Evolutionary conservation across 345 rosid genomes (phyloP).

Genomic region (Eucalyptus pauciflora): DNA sequence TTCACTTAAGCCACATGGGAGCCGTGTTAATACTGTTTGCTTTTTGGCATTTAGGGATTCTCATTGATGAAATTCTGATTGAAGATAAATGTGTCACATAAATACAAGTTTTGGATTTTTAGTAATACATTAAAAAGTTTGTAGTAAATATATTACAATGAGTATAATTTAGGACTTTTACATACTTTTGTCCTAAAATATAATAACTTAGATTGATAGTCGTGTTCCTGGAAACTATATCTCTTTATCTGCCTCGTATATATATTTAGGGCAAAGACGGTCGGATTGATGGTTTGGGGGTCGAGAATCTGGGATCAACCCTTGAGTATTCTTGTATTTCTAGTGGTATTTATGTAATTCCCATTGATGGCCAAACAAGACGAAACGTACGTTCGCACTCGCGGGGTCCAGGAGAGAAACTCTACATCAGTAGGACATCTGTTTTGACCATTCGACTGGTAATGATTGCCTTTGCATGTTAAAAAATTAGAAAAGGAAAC

Average conservation of each 20-base stretch:
- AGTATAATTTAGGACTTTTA: too few species aligned
- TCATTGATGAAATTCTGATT: too few species aligned
- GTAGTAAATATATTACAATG: too few species aligned
- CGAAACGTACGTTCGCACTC: not conserved
- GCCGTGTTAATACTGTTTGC: not conserved
- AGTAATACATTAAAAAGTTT: too few species aligned
- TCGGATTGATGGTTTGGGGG: not conserved
- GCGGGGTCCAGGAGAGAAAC: not conserved
- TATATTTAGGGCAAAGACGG: not conserved
- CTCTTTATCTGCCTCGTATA: not conserved
- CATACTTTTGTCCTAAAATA: not conserved
- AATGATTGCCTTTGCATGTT: not conserved
- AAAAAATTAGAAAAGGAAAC: not conserved
- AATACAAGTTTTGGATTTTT: not conserved
- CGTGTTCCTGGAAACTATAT: not conserved
- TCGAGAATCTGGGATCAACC: not conserved
- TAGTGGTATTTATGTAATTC: not conserved
- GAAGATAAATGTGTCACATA: too few species aligned
- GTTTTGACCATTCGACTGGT: not conserved
- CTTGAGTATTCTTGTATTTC: not conserved
- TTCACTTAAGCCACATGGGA: too few species aligned
- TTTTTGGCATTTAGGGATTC: too few species aligned
- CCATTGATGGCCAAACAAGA: not conserved
- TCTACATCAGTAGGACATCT: not conserved
- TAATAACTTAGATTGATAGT: not conserved